Base-by-base conservation (phyloP, 257 asterid genomes). In the Lithospermum erythrorhizon region DNA sequence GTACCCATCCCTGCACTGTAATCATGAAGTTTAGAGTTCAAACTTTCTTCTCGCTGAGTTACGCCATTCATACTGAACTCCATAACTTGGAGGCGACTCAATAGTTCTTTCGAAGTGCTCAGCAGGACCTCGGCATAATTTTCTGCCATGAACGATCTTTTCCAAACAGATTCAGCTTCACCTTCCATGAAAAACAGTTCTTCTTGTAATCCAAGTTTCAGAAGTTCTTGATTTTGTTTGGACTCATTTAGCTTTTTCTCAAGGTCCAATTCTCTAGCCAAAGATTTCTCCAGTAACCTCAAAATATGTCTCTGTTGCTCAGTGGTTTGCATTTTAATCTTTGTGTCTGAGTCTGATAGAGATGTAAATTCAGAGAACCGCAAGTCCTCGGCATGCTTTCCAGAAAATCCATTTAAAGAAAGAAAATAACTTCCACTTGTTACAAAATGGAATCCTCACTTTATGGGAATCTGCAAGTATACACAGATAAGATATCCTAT, bases 81-180 rank as follows among this genome's bases (percentile, higher is more conserved):
- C 16, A 71, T 59, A 15, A 65, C 37, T 65, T 81, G 94, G 59
- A 81, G 73, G 53, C 76, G 83, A 16, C 72, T 76, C 19, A 76
- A 61, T 75, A 80, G 72, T 65, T 86, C 98, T 70, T 82, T 93
- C 1, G 97, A 84, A 59, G 84, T 83, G 60, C 86, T 90, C 90
- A 80, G 77, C 9, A 86, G 79, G 17, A 93, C 76, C 78, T 82
- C 97, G 0, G 86, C 83, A 52, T 76, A 54, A 62, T 80, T 86
- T 65, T 89, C 98, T 0, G 95, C 85, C 82, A 84, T 95, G 32
- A 89, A 75, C 73, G 84, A 93, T 67, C 94, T 27, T 71, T 32
- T 84, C 95, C 94, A 89, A 29, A 83, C 79, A 55, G 74, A 90
- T 76, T 89, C 97, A 1, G 95, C 97, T 16, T 89, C 94, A 83